Evolutionary conservation across 2,329 filamentous ascomycete species (phyloP), one percentile per base, ranked within the genome.

Genomic region (Trichoderma cornu-damae): DNA sequence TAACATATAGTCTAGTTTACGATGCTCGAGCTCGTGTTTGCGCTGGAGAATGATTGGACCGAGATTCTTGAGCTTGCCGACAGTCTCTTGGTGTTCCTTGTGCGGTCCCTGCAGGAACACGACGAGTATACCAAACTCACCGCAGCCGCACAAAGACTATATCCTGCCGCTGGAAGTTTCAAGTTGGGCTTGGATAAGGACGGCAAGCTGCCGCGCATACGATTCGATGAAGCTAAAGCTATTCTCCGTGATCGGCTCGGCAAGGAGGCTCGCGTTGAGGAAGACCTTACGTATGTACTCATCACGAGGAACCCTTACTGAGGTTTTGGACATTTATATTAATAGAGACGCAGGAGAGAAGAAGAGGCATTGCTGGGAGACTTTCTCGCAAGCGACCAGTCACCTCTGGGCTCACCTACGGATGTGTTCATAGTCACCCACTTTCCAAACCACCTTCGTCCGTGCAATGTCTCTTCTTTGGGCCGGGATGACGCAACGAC

Each of bases 1-100:
- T 48, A 8, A 38, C 22, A 28, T 37, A 12, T 14, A 50, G 5
- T 38, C 32, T 30, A 50, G 47, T 50, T 50, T 30, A 50, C 47
- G 4, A 38, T 50, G 32, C 47, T 50, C 38, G 47, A 50, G 12
- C 32, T 50, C 34, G 46, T 48, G 3, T 48, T 48, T 48, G 46
- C 46, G 20, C 30, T 48, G 6, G 16, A 48, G 3, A 48, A 48
- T 6, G 30, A 48, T 16, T 48, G 46, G 46, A 20, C 34, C 24
- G 48, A 51, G 48, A 32, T 51, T n/a, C 35, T 42, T 30, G 48
- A 51, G 48, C 35, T 51, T 30, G 35, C 35, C 3, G 48, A 51
- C 35, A 20, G 22, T 42, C 22, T 51, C 11, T 42, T 51, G 35
- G 48, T 40, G 6, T 51, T 51, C 35, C n/a, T 51, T n/a, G 7